Conservation (phyloP, 208 protist genomes). For the Angomonas ambiguus region DNA sequence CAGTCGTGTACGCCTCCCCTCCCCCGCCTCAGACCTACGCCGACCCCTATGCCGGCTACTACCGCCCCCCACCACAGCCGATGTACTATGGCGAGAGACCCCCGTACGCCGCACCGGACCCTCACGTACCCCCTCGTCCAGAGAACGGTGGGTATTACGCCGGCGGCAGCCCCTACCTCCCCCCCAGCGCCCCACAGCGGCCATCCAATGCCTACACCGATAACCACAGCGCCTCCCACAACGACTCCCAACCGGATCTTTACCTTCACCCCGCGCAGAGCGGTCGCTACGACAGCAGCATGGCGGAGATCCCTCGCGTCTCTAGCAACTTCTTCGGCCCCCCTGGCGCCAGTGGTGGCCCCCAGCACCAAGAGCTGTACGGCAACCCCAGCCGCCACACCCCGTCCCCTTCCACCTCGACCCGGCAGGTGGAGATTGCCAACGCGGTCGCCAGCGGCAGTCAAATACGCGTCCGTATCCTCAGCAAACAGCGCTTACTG, state of each 20-base stretch:
- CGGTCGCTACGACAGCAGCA: background rate
- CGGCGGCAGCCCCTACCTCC: background rate
- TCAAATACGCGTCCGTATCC: background rate
- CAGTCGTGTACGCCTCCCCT: background rate
- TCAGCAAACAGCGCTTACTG: constrained; percentile 4
- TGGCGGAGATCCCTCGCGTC: background rate
- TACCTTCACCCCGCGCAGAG: no score
- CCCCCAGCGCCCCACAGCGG: background rate
- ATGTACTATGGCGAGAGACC: background rate
- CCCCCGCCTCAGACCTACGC: background rate
- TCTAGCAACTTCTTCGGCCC: background rate
- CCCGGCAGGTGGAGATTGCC: background rate
- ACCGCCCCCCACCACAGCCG: background rate
- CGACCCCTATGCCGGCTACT: background rate
- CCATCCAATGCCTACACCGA: background rate
- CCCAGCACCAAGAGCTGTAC: background rate
- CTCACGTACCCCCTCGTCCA: no score
- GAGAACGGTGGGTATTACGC: no score
- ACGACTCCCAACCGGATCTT: no score
- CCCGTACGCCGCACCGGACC: background rate
- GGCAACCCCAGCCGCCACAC: background rate
- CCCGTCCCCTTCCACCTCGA: background rate
- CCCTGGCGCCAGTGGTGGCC: no score
- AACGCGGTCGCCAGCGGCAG: background rate
- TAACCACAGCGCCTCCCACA: no score